Evolutionary conservation across 208 protist genomes (phyloP), one percentile per base, ranked within the genome.

Genomic region (Trypanosoma platydactyli): DNA sequence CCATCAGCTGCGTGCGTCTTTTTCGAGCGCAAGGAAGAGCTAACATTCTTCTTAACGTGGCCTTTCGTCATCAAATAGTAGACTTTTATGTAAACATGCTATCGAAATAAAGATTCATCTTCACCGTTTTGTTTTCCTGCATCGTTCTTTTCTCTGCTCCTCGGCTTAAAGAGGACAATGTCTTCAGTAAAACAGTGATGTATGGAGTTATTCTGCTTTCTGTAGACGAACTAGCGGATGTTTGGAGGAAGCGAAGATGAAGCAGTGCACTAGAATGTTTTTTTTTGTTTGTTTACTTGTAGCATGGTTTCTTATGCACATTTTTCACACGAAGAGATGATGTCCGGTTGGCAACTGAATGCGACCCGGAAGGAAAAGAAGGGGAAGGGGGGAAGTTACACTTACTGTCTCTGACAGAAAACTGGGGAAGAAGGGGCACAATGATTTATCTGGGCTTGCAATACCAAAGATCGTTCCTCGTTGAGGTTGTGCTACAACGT

Each of bases 41-140:
- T 62, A 77, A 79, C 58, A 83, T 95, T 30, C 54, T 95, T 16
- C 83, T 89, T 52, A 95, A 95, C 59, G 71, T 77, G 5, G 63
- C 80, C 24, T 95, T 95, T 63, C 82, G 87, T 15, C 83, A 90
- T 45, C 90, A 95, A 61, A 68, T 95, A 12, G 75, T 95, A 24
- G 90, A 95, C 42, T 83, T 88, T 71, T 95, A 90, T 77, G 51
- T 93, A 11, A 77, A 91, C 45, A 68, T 44, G 24, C 51, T 76
- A 3, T 64, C 62, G 15, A 55, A 46, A 20, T 72, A 52, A 55
- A 71, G 38, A 3, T 59, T 22, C 6, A 3, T 22, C 50, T 46
- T 44, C 54, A 3, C 46, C 44, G 5, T 51, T 66, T 60, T 45
- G 2, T 64, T 48, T 42, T 42, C 12, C 62, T 16, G 53, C 42